Evolutionary conservation across 176 grass and related monocot species (phyloP).

Genomic region (Thinopyrum elongatum): DNA sequence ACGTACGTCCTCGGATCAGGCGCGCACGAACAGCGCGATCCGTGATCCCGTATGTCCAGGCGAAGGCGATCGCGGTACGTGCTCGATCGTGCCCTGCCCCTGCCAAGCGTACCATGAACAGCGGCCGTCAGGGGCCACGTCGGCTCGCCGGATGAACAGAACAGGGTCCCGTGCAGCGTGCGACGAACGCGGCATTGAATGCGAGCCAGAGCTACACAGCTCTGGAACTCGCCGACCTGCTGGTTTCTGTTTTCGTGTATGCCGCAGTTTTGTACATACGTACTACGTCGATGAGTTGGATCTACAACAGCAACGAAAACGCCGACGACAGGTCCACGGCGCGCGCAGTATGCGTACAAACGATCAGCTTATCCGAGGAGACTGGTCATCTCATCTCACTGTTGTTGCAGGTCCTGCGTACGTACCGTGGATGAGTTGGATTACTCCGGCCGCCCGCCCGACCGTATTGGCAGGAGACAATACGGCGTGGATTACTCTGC

Average conservation of each 20-base stretch:
- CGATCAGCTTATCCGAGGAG: not conserved
- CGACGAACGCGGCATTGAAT: not conserved
- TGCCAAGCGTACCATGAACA: not conserved
- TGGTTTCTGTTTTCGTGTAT: not conserved
- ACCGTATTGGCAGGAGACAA: not conserved
- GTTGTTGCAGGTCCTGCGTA: not conserved
- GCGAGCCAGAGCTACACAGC: not conserved
- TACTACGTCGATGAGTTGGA: not conserved
- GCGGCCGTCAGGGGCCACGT: not conserved
- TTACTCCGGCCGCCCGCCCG: too few relatives aligned
- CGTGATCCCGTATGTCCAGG: not conserved
- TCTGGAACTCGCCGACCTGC: not conserved
- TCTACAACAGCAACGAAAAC: not conserved
- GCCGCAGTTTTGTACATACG: not conserved
- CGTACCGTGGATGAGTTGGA: too few relatives aligned
- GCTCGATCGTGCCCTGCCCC: not conserved
- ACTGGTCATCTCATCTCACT: not conserved
- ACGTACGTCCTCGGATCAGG: not conserved
- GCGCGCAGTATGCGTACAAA: not conserved
- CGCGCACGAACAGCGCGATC: not conserved
- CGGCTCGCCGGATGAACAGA: not conserved
- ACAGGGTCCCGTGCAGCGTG: not conserved
- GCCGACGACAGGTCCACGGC: not conserved
- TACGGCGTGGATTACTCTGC: not conserved
- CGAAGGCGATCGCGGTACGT: not conserved